Evolutionary conservation across 169 alveolate genomes (phyloP).

Genomic region (Plasmodium gaboni): DNA sequence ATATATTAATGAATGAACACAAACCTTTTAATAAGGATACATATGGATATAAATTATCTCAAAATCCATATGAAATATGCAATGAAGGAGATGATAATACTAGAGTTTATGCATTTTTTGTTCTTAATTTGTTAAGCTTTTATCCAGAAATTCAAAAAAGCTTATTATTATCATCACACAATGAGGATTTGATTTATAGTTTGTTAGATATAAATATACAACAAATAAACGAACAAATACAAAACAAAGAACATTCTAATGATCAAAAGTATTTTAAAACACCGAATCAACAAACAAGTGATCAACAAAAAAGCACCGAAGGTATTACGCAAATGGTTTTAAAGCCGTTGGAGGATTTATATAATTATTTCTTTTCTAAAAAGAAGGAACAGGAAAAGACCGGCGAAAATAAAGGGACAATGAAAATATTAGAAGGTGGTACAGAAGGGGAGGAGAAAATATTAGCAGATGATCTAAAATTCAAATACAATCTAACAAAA

Average conservation of each 20-base stretch:
- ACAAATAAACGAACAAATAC: constrained; percentile 8
- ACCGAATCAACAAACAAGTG: neutral
- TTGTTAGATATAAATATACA: constrained; percentile 30
- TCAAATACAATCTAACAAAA: neutral
- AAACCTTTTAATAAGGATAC: constrained; percentile 64
- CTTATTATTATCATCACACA: constrained; percentile 12
- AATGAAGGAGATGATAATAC: constrained; percentile 75
- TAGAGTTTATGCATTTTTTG: constrained; percentile 49
- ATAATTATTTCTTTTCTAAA: constrained; percentile 43
- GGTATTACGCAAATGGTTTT: neutral
- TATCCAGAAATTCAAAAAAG: constrained; percentile 62
- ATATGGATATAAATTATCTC: constrained; percentile 40
- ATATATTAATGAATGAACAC: constrained; percentile 32
- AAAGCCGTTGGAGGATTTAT: constrained; percentile 11
- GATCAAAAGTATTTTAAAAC: neutral
- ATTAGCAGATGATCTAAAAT: neutral
- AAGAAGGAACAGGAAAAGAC: neutral
- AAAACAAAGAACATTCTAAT: neutral
- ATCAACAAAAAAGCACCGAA: neutral
- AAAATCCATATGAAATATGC: constrained; percentile 6
- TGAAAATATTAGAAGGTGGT: neutral
- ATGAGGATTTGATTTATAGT: constrained; percentile 28
- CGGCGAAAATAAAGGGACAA: no score
- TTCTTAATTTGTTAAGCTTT: constrained; percentile 27
- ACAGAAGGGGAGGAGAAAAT: neutral